Evolutionary conservation across 2,329 filamentous ascomycete genomes (phyloP).

Genomic region (Cordyceps cateniannulata): DNA sequence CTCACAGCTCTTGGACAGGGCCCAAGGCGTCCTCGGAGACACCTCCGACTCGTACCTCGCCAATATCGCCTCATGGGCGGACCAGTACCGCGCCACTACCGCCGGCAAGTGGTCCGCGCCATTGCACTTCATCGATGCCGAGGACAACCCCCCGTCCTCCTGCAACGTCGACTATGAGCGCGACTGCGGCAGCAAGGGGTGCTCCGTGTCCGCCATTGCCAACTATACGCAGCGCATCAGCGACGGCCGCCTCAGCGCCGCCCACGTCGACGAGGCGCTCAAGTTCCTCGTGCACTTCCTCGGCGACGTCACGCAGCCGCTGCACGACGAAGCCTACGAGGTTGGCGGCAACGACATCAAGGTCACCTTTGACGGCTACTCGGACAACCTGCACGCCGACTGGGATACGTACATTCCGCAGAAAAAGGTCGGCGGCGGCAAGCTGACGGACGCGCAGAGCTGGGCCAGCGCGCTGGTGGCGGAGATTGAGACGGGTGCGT

Average conservation of each 20-base stretch:
- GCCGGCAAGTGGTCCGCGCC: conserved; percentile 39
- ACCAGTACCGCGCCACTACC: conserved; percentile 39
- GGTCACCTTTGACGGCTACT: conserved; percentile 28
- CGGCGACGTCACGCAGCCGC: conserved; percentile 50
- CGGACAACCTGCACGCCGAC: conserved; percentile 52
- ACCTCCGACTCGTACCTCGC: conserved; percentile 40
- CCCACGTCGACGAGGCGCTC: conserved; percentile 17
- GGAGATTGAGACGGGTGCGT: conserved; percentile 32
- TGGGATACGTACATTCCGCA: conserved; percentile 57
- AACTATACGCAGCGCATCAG: conserved; percentile 22
- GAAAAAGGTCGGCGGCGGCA: conserved; percentile 31
- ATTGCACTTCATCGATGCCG: conserved; percentile 48
- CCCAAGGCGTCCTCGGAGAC: conserved; percentile 31
- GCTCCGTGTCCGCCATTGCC: conserved; percentile 22
- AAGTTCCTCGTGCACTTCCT: conserved; percentile 39
- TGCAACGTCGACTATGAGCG: conserved; percentile 39
- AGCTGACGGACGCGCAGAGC: conserved; percentile 27
- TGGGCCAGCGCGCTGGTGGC: conserved; percentile 30
- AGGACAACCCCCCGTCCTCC: conserved; percentile 25
- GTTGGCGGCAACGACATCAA: conserved; percentile 35
- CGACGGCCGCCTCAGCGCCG: conserved; percentile 14
- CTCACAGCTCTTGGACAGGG: conserved; percentile 15
- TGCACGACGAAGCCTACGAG: conserved; percentile 46
- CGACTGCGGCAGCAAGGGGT: conserved; percentile 19
- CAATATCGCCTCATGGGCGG: conserved; percentile 36